phyloP scores from a whole-genome alignment of 2,329 filamentous ascomycete genomes.

The Dactylonectria estremocensis region DNA sequence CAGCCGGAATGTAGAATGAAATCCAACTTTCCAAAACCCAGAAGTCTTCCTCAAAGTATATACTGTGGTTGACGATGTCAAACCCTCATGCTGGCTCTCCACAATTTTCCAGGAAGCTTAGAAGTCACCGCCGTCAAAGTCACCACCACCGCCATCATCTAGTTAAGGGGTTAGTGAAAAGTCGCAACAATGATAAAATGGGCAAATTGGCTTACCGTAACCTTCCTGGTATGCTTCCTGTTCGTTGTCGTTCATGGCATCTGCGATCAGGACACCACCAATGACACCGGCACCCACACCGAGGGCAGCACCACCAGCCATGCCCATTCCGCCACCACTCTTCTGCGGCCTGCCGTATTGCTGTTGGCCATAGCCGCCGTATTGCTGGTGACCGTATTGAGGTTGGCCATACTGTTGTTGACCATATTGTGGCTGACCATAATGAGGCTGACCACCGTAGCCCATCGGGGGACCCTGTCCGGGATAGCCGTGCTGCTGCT shows the following conservation, averaged over 20 bases:
- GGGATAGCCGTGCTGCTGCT: slow-evolving; percentile 43
- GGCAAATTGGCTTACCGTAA: slow-evolving; percentile 52
- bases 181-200: not conserved
- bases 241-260: slow-evolving; percentile 75
- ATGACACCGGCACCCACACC: slow-evolving; percentile 87
- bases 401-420: slow-evolving; percentile 46
- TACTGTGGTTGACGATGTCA: slow-evolving; percentile 21
- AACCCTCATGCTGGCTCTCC: not conserved
- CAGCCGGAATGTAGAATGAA: slow-evolving; percentile 26
- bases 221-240: slow-evolving; percentile 69
- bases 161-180: slow-evolving; percentile 39
- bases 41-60: slow-evolving; percentile 24
- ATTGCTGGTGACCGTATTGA: slow-evolving; percentile 56
- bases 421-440: slow-evolving; percentile 37
- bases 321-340: slow-evolving; percentile 70
- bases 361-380: slow-evolving; percentile 51
- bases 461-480: slow-evolving; percentile 47
- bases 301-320: slow-evolving; percentile 80
- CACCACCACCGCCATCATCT: slow-evolving; percentile 53
- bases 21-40: not conserved
- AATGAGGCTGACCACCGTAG: slow-evolving; percentile 47
- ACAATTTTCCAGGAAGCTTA: slow-evolving; percentile 19
- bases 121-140: slow-evolving; percentile 46
- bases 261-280: slow-evolving; percentile 80
- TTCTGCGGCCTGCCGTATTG: slow-evolving; percentile 59